Percentiles rank a stretch among this genome's conserved stretches.
Evolutionary conservation across 2,329 filamentous ascomycete species (phyloP).

Genomic region (Penicillium sp.): DNA sequence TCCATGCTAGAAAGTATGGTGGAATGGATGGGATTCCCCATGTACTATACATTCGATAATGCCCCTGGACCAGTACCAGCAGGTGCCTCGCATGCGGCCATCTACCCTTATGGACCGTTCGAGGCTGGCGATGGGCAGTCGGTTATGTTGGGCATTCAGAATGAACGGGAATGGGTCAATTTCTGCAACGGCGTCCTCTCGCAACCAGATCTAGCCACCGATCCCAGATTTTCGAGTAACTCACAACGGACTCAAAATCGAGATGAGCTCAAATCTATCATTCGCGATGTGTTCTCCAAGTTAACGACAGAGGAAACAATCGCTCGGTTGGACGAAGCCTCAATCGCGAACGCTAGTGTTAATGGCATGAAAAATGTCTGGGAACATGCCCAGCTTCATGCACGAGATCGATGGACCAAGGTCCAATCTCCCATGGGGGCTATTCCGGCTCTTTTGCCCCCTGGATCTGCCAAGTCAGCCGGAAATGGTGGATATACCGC

Average conservation of each 20-base stretch:
- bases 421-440: conserved; percentile 49
- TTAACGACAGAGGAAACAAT: conserved; percentile 44
- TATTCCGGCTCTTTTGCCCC: conserved; percentile 52
- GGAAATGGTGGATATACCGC: conserved; percentile 18
- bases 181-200: conserved; percentile 50
- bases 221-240: conserved; percentile 51
- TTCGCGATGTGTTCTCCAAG: conserved; percentile 43
- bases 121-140: conserved; percentile 47
- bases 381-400: conserved; percentile 53
- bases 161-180: conserved; percentile 55
- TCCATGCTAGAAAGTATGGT: conserved; percentile 60
- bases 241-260: conserved; percentile 49
- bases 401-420: conserved; percentile 52
- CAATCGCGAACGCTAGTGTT: conserved; percentile 56
- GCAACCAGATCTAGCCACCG: conserved; percentile 42
- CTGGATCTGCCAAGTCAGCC: conserved; percentile 40
- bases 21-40: conserved; percentile 59
- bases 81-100: conserved; percentile 54
- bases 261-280: conserved; percentile 46
- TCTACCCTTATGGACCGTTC: conserved; percentile 59
- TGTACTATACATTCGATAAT: conserved; percentile 54
- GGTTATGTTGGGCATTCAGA: conserved; percentile 59
- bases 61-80: conserved; percentile 45
- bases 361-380: conserved; percentile 57
- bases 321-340: conserved; percentile 46